Evolutionary conservation across 2,329 filamentous ascomycete species (phyloP).

Genomic region (Pseudogymnoascus sp.): DNA sequence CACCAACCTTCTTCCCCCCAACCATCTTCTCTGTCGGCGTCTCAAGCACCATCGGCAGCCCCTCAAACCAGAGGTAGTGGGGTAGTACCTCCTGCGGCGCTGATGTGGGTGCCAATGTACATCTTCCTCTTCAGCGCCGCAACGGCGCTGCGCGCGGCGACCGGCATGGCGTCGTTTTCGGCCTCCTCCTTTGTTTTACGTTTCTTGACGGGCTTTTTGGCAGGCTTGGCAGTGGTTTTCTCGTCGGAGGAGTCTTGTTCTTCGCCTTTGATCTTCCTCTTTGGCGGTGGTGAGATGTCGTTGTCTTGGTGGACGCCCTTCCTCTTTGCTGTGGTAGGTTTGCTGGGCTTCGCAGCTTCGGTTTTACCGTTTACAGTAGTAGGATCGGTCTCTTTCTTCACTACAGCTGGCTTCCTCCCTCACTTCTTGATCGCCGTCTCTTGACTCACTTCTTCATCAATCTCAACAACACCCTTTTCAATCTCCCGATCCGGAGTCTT

Average conservation of each 20-base stretch:
- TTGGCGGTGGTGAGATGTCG: background rate
- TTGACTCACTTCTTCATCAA: slow-evolving; percentile 9
- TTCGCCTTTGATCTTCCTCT: slow-evolving; percentile 23
- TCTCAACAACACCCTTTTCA: slow-evolving; percentile 13
- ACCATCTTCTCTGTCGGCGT: slow-evolving; percentile 79
- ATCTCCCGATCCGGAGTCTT: slow-evolving; percentile 11
- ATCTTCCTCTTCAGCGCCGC: slow-evolving; percentile 58
- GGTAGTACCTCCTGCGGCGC: slow-evolving; percentile 67
- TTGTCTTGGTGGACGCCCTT: background rate
- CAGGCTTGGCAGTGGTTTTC: slow-evolving; percentile 14
- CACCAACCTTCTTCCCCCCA: slow-evolving; percentile 38
- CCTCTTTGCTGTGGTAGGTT: background rate
- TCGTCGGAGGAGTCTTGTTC: slow-evolving; percentile 16
- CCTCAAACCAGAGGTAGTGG: slow-evolving; percentile 64
- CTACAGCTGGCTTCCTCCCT: slow-evolving; percentile 11
- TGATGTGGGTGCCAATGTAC: slow-evolving; percentile 88
- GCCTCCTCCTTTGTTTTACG: slow-evolving; percentile 50
- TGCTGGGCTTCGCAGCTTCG: background rate
- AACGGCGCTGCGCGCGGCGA: slow-evolving; percentile 59
- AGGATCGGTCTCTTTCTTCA: slow-evolving; percentile 10
- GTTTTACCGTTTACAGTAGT: background rate
- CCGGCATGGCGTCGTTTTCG: slow-evolving; percentile 47
- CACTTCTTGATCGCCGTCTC: slow-evolving; percentile 11
- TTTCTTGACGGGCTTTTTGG: slow-evolving; percentile 30
- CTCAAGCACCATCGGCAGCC: slow-evolving; percentile 85